These are phyloP conservation scores for Sporothrix globosa DNA, from an alignment of 2,329 filamentous ascomycete species.

Conservation along the genomic window DNA sequence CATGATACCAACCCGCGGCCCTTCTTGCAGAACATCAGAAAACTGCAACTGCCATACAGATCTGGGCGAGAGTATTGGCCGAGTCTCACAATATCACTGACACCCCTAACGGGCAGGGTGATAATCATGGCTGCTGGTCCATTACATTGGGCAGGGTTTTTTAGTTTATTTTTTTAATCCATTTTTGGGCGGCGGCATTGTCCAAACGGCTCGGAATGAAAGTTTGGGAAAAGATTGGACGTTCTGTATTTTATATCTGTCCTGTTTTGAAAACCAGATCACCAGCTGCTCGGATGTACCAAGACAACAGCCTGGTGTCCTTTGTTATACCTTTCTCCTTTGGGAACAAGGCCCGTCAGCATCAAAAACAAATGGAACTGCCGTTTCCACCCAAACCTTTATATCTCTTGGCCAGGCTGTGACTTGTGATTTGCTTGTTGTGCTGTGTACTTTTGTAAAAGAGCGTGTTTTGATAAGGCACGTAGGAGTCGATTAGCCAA, in stretches of 20 bases:
- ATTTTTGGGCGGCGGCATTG: slow-evolving; percentile 6
- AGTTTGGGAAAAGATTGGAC: neutral
- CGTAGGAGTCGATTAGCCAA: neutral
- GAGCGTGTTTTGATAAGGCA: neutral
- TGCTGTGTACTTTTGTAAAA: too few species aligned
- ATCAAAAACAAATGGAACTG: slow-evolving; percentile 27
- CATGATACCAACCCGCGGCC: neutral
- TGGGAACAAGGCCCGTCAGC: neutral
- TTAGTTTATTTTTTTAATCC: neutral
- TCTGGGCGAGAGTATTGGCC: too few species aligned
- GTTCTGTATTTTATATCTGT: slow-evolving; percentile 1
- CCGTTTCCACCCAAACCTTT: slow-evolving; percentile 26
- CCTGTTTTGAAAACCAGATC: slow-evolving; percentile 21
- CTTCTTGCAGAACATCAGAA: too few species aligned
- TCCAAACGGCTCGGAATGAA: neutral
- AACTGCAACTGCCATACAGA: too few species aligned
- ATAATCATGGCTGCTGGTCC: neutral
- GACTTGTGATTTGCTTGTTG: neutral
- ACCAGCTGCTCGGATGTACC: neutral
- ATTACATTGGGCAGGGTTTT: slow-evolving; percentile 3
- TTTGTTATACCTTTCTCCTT: neutral
- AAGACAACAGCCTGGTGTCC: neutral
- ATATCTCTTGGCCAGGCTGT: slow-evolving; percentile 22
- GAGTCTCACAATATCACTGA: neutral
- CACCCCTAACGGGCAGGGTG: neutral